These are phyloP conservation scores for Pythium monospermum DNA, from an alignment of 352 stramenopile species.

Conservation along the genomic window DNA sequence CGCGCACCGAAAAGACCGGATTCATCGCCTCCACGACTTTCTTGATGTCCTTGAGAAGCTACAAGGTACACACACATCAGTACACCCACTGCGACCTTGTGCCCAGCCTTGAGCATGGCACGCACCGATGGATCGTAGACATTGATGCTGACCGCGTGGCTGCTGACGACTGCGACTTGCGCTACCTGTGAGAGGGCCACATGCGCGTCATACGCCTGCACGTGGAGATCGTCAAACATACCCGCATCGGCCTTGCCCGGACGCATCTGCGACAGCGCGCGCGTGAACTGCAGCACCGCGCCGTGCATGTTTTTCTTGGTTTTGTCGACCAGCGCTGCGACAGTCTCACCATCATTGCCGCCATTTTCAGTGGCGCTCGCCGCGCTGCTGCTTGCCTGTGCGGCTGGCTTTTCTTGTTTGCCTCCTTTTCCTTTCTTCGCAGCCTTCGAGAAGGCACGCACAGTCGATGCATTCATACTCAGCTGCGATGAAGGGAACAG, in stretches of 20 bases:
- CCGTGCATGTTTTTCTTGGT: constrained; percentile 81
- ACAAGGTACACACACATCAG: background rate
- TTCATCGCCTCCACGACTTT: constrained; percentile 74
- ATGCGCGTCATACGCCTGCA: constrained; percentile 78
- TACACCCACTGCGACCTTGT: background rate
- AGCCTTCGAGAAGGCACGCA: constrained; percentile 60
- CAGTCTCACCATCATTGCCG: constrained; percentile 22
- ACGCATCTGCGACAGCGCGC: constrained; percentile 69
- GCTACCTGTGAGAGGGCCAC: constrained; percentile 71
- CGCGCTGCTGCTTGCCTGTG: constrained; percentile 5
- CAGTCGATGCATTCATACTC: too few species aligned
- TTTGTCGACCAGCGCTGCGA: constrained; percentile 36
- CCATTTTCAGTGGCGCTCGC: constrained; percentile 1
- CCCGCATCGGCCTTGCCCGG: constrained; percentile 71
- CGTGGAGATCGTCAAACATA: constrained; percentile 77
- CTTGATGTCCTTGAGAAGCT: constrained; percentile 69
- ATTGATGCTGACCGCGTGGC: constrained; percentile 61
- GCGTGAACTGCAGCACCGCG: constrained; percentile 73
- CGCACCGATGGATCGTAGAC: constrained; percentile 79
- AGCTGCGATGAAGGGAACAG: too few species aligned
- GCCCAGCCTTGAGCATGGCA: too few species aligned
- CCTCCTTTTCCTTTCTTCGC: constrained; percentile 52
- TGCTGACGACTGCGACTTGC: constrained; percentile 62
- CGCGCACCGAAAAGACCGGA: constrained; percentile 65
- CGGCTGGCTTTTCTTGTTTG: constrained; percentile 22